Base-by-base conservation (phyloP, 768 basidiomycete genomes). In the Serendipita vermifera region DNA sequence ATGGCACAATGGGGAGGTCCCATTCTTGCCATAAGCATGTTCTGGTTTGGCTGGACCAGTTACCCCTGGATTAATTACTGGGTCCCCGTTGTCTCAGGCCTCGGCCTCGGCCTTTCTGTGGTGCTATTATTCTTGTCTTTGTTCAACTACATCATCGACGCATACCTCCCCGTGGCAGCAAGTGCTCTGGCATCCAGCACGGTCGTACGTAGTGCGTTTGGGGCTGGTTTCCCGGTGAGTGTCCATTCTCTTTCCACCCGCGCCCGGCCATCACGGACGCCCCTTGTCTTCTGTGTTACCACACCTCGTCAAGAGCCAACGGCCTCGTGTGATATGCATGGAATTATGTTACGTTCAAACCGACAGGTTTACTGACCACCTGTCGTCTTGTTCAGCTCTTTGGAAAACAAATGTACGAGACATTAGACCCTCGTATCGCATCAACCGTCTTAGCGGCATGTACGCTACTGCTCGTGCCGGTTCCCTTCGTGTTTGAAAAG, bases 31-130 rank as follows among this genome's bases (percentile, higher is more conserved):
- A 64, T 70, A 57, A 62, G 66, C 54, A 66, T 71, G 66, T 68
- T 71, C 62, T 70, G 69, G 69, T 71, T 71, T 38, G 70, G 69
- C 9, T 71, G 69, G 70, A 70, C 70, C 17, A 66, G 66, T 40
- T 70, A 68, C 57, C 57, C 60, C n/a, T 62, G 4, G 35, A 46
- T 60, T 38, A 41, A 11, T 36, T 31, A 41, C 32, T 61, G 59
- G 63, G 59, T 43, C 14, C 64, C 58, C 54, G 55, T 59, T 56
- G 57, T 59, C 32, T 57, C 58, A 22, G 59, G 55, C 3, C 40
- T 61, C 22, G 35, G 43, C n/a, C 46, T 63, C 35, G 62, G 58
- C 4, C 17, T 57, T 17, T 17, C 39, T 5, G 40, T 58, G 5
- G 55, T 48, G 17, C 41, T 60, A 22, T 57, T 60, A 13, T 62